Evolutionary conservation across 2,329 filamentous ascomycete genomes (phyloP), one percentile per base, ranked within the genome.

Genomic region (Sporothrix mexicana): DNA sequence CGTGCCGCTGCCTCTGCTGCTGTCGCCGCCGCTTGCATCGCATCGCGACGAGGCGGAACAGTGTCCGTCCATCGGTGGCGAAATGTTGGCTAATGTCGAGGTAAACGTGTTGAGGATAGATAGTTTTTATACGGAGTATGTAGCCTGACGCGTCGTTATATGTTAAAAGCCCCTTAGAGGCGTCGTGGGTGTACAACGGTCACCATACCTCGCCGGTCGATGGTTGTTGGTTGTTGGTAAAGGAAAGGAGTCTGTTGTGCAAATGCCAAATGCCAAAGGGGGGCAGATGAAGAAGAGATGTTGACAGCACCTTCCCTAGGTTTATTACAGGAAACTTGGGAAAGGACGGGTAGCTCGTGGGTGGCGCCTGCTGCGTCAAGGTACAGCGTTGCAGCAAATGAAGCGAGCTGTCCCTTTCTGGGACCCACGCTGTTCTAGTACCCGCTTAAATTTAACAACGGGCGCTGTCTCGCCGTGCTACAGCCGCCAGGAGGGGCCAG

Each of bases 401-500:
- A 23, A 55, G 55, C 55, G 43, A 70, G 69, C 55, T 70, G 69
- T 70, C 55, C 69, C 69, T 70, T 70, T 59, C 53, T 12, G 30
- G 25, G 67, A 57, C 30, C 67, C 67, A 69, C 67, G 51, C 36
- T 12, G 7, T 25, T 15, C 15, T 53, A 68, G 25, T 64, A 10
- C 41, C 41, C n/a, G 36, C 61, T n/a, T 45, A 62, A 12, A 66
- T 47, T 25, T 25, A 47, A 45, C n/a, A 13, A 57, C 53, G 10
- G 5, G 10, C 23, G 25, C 20, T 25, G 61, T 25, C 47, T 45
- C 41, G 20, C 10, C 41, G n/a, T 47, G 20, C 20, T 47, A 45
- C 36, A 64, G 59, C 8, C n/a, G n/a, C n/a, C n/a, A 45, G 41
- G 36, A 64, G 41, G 36, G 2, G 9, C 13, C 3, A 9, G n/a